Percentiles rank a stretch among this genome's conserved stretches.
phyloP scores from a whole-genome alignment of 164 flowering plant genomes.

The Tinospora cordifolia region DNA sequence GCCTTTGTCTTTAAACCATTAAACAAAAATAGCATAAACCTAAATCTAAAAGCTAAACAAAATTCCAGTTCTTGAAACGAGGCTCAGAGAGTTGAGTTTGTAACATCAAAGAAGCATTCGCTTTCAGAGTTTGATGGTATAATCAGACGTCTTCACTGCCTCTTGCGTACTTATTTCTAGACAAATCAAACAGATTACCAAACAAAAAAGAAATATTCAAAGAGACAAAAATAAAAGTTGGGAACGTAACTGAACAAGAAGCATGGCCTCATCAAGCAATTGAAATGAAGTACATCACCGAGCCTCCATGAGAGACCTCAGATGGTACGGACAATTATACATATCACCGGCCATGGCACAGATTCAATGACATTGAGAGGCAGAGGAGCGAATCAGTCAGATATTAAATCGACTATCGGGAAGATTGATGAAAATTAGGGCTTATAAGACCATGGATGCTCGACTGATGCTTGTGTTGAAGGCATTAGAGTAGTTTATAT shows the following conservation, averaged over 20 bases:
- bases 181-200: background rate
- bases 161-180: background rate
- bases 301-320: slow-evolving; percentile 1
- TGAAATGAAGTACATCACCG: background rate
- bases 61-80: background rate
- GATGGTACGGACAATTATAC: slow-evolving; percentile 10
- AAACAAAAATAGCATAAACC: too few relatives aligned
- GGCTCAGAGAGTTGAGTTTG: slow-evolving; percentile 13
- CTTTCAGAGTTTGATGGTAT: slow-evolving; percentile 20
- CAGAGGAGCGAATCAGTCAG: background rate
- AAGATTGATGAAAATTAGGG: background rate
- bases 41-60: background rate
- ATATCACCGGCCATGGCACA: slow-evolving; percentile 6
- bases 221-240: too few relatives aligned
- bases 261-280: background rate
- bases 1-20: slow-evolving; percentile 17
- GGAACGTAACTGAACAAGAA: too few relatives aligned
- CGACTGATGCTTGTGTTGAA: background rate
- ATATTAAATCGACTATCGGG: background rate
- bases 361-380: background rate
- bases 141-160: slow-evolving; percentile 12
- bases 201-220: too few relatives aligned
- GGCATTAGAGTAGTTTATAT: background rate
- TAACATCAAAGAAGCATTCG: slow-evolving; percentile 14
- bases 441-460: background rate